Conservation (phyloP, 2,329 filamentous ascomycete genomes). For the Penicillium griseofulvum region DNA sequence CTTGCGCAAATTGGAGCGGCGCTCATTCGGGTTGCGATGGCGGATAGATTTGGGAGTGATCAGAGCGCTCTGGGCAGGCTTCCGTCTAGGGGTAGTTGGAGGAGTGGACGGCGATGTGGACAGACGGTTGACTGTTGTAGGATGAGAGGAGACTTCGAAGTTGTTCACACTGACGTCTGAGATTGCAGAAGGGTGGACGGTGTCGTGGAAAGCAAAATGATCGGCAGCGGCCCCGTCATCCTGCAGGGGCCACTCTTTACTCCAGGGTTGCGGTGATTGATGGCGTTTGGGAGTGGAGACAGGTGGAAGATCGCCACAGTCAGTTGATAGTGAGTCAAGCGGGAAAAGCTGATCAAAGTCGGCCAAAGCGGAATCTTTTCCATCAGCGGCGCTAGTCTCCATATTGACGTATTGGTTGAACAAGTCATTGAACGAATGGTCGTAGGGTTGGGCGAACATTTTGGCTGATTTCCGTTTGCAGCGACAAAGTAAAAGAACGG, state of each 20-base stretch:
- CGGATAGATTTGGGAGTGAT: conserved; percentile 40
- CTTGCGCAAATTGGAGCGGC: conserved; percentile 40
- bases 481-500: conserved; percentile 17
- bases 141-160: conserved; percentile 32
- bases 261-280: conserved; percentile 52
- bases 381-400: conserved; percentile 52
- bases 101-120: conserved; percentile 37
- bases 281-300: conserved; percentile 47
- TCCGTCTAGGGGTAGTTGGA: conserved; percentile 37
- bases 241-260: conserved; percentile 52
- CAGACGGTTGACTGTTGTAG: conserved; percentile 19
- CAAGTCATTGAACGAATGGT: conserved; percentile 59
- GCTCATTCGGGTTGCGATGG: conserved; percentile 43
- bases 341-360: conserved; percentile 54
- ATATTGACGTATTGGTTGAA: conserved; percentile 64
- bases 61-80: conserved; percentile 36
- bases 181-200: conserved; percentile 38
- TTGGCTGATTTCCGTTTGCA: conserved; percentile 48
- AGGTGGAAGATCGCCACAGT: conserved; percentile 51
- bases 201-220: conserved; percentile 37
- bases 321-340: conserved; percentile 50
- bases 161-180: conserved; percentile 32
- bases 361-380: conserved; percentile 49
- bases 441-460: conserved; percentile 48
- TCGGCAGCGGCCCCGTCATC: conserved; percentile 46